Base-by-base conservation (phyloP, 129 eudicot species). In the Lonicera japonica region DNA sequence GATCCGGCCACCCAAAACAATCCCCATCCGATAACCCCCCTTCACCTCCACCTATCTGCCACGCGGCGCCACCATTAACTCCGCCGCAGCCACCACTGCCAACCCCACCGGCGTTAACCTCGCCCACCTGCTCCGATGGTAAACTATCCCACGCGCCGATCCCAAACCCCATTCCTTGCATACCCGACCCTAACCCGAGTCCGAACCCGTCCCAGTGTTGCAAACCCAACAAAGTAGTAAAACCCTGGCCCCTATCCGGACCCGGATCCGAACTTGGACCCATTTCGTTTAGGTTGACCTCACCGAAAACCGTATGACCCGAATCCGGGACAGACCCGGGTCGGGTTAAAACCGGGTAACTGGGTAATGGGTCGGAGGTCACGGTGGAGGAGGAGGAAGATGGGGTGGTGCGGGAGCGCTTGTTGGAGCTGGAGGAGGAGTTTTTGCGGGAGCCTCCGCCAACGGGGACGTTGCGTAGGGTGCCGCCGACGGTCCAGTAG, bases 1-100 rank as follows among this genome's bases (percentile, higher is more conserved):
- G 76, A 3, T 71, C 76, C 23, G 76, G 76, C 76, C 76, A 71
- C 19, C 70, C 56, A 11, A 63, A 63, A 24, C 63, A 54, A 56
- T 63, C 59, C 8, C 60, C 76, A 21, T 71, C 70, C 25, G 29
- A 45, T 22, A 70, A 12, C 16, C 75, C 68, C 12, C 68, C 75
- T 11, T 61, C 75, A 14, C 39, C 74, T 0, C 74, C 67, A 21
- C 74, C 67, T 39, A 53, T 38, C 68, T 52, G 62, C 75, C 75
- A 70, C 68, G 74, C 52, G 66, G 5, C 50, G 8, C 50, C 50
- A 43, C 50, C 8, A 43, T 4, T 2, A 10, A 4, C 50, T 18
- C 23, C 66, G 56, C 29, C 34, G 9, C 34, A n/a, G n/a, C n/a
- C n/a, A n/a, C 36, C 36, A 29, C 36, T 6, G 6, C 36, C 36